Percentiles rank a stretch among this genome's conserved stretches.
Evolutionary conservation across 1,284 basidiomycete species (phyloP).

Genomic region (Moesziomyces aphidis): DNA sequence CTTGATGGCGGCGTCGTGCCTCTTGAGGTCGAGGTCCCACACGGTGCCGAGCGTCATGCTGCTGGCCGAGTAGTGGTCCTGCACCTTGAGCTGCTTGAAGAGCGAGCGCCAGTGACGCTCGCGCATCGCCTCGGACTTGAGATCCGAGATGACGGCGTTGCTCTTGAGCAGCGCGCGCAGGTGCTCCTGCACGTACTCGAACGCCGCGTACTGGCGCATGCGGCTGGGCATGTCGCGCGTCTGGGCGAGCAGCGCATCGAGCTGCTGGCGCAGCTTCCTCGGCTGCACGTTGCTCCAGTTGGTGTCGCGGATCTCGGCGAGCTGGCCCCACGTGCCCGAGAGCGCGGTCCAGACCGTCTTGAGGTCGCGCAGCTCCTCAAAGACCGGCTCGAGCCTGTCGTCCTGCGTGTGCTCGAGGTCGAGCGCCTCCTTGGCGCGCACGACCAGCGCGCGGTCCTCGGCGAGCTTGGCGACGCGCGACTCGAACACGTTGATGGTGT

Average conservation of each 20-base stretch:
- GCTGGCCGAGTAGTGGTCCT: conserved; percentile 66
- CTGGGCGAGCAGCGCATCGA: conserved; percentile 86
- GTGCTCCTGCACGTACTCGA: conserved; percentile 95
- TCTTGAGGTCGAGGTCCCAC: conserved; percentile 95
- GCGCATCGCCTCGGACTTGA: conserved; percentile 96
- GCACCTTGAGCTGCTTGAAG: conserved; percentile 83
- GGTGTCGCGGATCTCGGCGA: conserved; percentile 87
- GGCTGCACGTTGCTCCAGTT: conserved; percentile 88
- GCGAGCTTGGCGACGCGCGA: conserved; percentile 86
- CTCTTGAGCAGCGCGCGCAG: conserved; percentile 87
- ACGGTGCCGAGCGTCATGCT: conserved; percentile 96
- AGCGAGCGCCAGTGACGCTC: conserved; percentile 98
- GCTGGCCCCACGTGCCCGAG: conserved; percentile 95
- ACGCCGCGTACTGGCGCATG: conserved; percentile 98
- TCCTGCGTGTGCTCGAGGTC: conserved; percentile 91
- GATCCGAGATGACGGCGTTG: conserved; percentile 86
- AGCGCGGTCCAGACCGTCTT: conserved; percentile 99
- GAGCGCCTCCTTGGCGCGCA: conserved; percentile 94
- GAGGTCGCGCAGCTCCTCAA: conserved; percentile 93
- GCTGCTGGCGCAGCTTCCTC: conserved; percentile 91
- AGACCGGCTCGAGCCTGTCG: conserved; percentile 89
- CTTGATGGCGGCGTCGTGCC: conserved; percentile 89
- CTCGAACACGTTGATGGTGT: conserved; percentile 93
- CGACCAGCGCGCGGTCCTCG: conserved; percentile 93
- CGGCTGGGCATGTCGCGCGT: conserved; percentile 98